Evolutionary conservation across 345 rosid genomes (phyloP).

Genomic region (Melastoma malabathricum): DNA sequence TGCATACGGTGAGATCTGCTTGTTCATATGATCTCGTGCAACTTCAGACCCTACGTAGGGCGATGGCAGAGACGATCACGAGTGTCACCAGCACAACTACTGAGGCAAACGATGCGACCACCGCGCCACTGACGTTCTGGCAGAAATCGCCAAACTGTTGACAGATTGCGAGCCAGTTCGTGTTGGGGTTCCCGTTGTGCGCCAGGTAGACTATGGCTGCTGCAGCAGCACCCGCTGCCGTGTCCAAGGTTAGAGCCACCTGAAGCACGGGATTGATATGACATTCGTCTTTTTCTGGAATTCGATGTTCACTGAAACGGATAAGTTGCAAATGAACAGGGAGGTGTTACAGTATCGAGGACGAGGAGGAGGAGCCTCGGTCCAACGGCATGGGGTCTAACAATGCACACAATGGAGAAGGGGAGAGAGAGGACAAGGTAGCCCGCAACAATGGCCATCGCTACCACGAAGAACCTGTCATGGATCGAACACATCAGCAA

Average conservation of each 20-base stretch:
- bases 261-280: constrained; percentile 4
- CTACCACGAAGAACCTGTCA: constrained; percentile 66
- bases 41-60: constrained; percentile 34
- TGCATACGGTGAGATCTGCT: no score
- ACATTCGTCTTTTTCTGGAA: no score
- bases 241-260: constrained; percentile 44
- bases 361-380: constrained; percentile 48
- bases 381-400: constrained; percentile 56
- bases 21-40: constrained; percentile 2
- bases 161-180: constrained; percentile 77
- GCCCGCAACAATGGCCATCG: constrained; percentile 41
- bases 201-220: constrained; percentile 74
- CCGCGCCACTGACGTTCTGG: constrained; percentile 69
- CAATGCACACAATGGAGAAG: constrained; percentile 53
- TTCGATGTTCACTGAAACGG: neutral
- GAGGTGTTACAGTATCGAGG: constrained; percentile 41
- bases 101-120: constrained; percentile 47
- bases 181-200: constrained; percentile 67
- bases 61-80: constrained; percentile 50
- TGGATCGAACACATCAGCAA: no score
- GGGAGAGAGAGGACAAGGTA: constrained; percentile 80
- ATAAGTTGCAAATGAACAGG: neutral
- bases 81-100: constrained; percentile 33
- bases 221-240: constrained; percentile 53
- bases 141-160: constrained; percentile 80